phyloP scores from a whole-genome alignment of 2,329 filamentous ascomycete species.

The Penicillium sclerotigenum region DNA sequence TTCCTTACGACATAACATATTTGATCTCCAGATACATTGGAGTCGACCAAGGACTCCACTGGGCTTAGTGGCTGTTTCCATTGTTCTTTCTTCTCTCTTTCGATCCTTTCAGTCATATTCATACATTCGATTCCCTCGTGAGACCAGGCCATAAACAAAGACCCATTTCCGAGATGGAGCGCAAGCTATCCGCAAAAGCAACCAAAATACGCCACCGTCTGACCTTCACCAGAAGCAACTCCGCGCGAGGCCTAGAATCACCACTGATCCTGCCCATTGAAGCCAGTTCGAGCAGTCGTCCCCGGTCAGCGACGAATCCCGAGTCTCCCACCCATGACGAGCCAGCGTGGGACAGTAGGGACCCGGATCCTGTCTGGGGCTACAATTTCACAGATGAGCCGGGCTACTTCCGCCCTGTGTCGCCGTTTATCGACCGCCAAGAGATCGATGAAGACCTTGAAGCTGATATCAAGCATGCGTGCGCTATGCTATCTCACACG shows the following conservation, averaged over 20 bases:
- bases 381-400: slow-evolving; percentile 39
- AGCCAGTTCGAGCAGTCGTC: slow-evolving; percentile 10
- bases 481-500: slow-evolving; percentile 32
- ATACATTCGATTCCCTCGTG: neutral
- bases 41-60: neutral
- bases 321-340: slow-evolving; percentile 6
- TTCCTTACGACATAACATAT: too few relatives aligned
- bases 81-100: neutral
- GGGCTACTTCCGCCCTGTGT: slow-evolving; percentile 29
- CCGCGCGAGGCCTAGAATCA: slow-evolving; percentile 7
- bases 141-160: neutral
- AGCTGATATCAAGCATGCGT: slow-evolving; percentile 35
- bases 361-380: slow-evolving; percentile 20
- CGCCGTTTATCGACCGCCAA: slow-evolving; percentile 36
- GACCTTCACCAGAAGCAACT: slow-evolving; percentile 12
- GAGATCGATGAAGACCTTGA: slow-evolving; percentile 34
- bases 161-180: slow-evolving; percentile 14
- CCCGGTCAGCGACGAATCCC: slow-evolving; percentile 19
- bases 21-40: neutral
- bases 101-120: neutral
- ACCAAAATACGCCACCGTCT: slow-evolving; percentile 21
- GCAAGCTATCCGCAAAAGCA: slow-evolving; percentile 21
- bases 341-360: slow-evolving; percentile 6
- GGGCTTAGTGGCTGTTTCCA: neutral
- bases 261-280: slow-evolving; percentile 6